Percentiles rank a stretch among this genome's conserved stretches.
Evolutionary conservation across 257 asterid genomes (phyloP).

Genomic region (Knoxia roxburghii): DNA sequence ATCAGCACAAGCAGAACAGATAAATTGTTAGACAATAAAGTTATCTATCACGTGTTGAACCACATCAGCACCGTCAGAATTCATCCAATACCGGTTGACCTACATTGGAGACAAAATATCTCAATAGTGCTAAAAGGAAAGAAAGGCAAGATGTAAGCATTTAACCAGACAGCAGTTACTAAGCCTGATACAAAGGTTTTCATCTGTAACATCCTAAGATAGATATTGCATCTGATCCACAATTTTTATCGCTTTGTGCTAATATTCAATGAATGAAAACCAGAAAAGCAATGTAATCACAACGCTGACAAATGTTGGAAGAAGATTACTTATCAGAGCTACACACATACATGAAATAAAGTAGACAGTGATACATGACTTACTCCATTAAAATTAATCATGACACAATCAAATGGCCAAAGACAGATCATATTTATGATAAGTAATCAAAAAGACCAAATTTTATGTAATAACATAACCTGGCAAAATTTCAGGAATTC

Average conservation of each 20-base stretch:
- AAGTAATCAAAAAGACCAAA: background rate
- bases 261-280: background rate
- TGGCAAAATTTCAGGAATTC: background rate
- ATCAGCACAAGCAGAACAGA: background rate
- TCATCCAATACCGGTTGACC: constrained; percentile 88
- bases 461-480: background rate
- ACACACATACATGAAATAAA: background rate
- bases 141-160: background rate
- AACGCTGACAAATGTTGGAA: background rate
- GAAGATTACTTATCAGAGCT: too few relatives aligned
- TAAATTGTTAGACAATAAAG: constrained; percentile 42
- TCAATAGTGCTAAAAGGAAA: background rate
- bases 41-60: constrained; percentile 82
- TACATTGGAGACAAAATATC: constrained; percentile 19
- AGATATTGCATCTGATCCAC: background rate
- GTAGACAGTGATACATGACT: background rate
- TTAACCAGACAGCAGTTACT: background rate
- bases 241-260: background rate
- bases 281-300: background rate
- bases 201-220: background rate
- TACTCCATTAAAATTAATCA: background rate
- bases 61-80: constrained; percentile 87
- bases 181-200: too few relatives aligned
- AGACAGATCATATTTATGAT: background rate
- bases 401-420: background rate